Percentiles rank a stretch among this genome's conserved stretches.
Evolutionary conservation across 441 rosid species (phyloP).

Genomic region (Caryocar brasiliense): DNA sequence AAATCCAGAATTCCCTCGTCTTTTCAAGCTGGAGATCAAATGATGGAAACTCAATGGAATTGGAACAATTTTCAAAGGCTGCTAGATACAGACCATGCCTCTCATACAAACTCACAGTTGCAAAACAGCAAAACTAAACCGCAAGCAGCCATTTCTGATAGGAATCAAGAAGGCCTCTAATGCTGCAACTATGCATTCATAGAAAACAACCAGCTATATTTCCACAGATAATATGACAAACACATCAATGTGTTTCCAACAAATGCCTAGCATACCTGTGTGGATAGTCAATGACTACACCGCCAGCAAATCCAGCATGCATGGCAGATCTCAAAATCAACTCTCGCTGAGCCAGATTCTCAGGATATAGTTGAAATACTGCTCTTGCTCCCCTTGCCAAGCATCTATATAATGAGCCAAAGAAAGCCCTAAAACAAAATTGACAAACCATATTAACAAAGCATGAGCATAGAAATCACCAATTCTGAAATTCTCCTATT

Average conservation of each 20-base stretch:
- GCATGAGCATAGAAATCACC: neutral
- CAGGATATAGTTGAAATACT: constrained; percentile 83
- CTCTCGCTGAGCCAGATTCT: constrained; percentile 71
- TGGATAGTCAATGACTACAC: constrained; percentile 83
- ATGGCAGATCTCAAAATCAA: constrained; percentile 72
- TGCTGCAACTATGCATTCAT: too few relatives aligned
- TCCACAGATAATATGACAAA: neutral
- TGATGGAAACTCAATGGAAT: too few relatives aligned
- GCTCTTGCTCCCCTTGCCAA: constrained; percentile 90
- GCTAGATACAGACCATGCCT: too few relatives aligned
- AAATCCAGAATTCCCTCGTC: too few relatives aligned
- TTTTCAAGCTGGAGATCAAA: too few relatives aligned
- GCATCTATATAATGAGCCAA: constrained; percentile 72
- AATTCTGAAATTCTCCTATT: neutral
- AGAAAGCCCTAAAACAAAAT: constrained; percentile 58
- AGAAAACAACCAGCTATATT: too few relatives aligned
- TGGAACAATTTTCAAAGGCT: too few relatives aligned
- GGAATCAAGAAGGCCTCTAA: too few relatives aligned
- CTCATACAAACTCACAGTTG: too few relatives aligned
- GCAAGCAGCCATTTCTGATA: too few relatives aligned
- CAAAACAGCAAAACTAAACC: too few relatives aligned
- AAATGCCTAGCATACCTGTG: constrained; percentile 47
- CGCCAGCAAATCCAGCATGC: constrained; percentile 90
- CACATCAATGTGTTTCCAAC: neutral
- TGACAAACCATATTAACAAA: neutral